These are phyloP conservation scores for Obba rivulosa DNA, from an alignment of 768 basidiomycete species.

Conservation along the genomic window DNA sequence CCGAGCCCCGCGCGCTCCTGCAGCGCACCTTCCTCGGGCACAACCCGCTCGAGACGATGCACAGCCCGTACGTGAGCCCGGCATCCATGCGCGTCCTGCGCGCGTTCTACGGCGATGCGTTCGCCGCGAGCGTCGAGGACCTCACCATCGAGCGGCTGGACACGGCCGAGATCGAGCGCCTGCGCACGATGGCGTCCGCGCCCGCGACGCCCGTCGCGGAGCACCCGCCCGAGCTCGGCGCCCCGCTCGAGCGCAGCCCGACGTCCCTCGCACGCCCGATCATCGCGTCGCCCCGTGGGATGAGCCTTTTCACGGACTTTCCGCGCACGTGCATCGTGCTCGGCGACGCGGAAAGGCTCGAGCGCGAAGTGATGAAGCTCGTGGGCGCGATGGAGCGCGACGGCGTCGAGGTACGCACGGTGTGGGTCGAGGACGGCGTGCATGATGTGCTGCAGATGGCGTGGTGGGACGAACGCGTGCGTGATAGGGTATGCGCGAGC, in stretches of 20 bases:
- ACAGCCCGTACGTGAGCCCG: conserved; percentile 30
- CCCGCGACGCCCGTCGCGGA: conserved; percentile 14
- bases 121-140: conserved; percentile 20
- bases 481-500: conserved; percentile 32
- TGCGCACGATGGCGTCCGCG: conserved; percentile 17
- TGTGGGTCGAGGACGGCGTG: conserved; percentile 25
- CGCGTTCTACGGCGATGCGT: conserved; percentile 27
- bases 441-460: conserved; percentile 43
- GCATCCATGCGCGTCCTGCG: conserved; percentile 27
- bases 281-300: conserved; percentile 27
- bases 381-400: conserved; percentile 27
- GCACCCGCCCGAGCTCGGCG: conserved; percentile 27
- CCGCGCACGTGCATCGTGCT: conserved; percentile 40
- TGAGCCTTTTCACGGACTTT: conserved; percentile 41
- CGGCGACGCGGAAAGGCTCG: conserved; percentile 48
- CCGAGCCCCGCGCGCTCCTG: conserved; percentile 46
- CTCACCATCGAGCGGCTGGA: conserved; percentile 22
- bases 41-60: conserved; percentile 27
- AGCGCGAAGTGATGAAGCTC: conserved; percentile 40
- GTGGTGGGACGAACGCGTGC: conserved; percentile 40
- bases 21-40: conserved; percentile 51
- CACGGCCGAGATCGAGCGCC: conserved; percentile 13
- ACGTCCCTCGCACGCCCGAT: conserved; percentile 20
- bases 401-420: conserved; percentile 19
- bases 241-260: conserved; percentile 17